Evolutionary conservation across 2,329 filamentous ascomycete species (phyloP), one percentile per base, ranked within the genome.

Genomic region (Didymella glomerata): DNA sequence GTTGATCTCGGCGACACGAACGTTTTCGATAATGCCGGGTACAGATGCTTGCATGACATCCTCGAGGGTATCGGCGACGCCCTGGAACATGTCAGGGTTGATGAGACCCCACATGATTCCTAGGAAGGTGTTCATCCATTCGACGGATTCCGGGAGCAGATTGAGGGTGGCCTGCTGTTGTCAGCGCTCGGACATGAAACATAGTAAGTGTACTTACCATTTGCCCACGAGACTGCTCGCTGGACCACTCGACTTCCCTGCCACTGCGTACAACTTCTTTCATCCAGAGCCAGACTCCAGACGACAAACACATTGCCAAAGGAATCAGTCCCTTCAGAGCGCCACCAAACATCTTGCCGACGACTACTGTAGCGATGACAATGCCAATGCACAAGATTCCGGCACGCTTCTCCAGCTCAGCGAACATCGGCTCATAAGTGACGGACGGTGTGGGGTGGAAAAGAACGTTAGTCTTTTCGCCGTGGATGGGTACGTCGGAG

Each of bases 11-110:
- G 93, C 93, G 22, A 98, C 92, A 66, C 94, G 90, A 45, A 99
- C 93, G 66, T 97, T 95, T 76, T 98, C 93, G 64, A 99, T 93
- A 38, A 98, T 81, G 1, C 90, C 88, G 0, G 95, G 95, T 0
- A 97, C 90, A 0, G 92, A 97, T 20, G 93, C 94, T 75, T 96
- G 93, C 94, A 98, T 98, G 66, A 98, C 91, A 75, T 98, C 94
- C 78, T 95, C 91, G 6, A 95, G 85, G 13, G 91, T 97, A 73
- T 98, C 95, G n/a, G 93, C 93, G 9, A 97, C 86, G 6, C 87
- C 86, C n/a, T 87, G 82, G 76, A 99, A 95, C 90, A 98, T 96
- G 42, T 98, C 94, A 0, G 95, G 94, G 71, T 98, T 96, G 64
- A 97, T 88, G 4, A 98, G 81, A 0, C 92, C 91, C 95, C 95